Conservation (phyloP, 2,329 filamentous ascomycete genomes). For the Neopestalotiopsis sp. region DNA sequence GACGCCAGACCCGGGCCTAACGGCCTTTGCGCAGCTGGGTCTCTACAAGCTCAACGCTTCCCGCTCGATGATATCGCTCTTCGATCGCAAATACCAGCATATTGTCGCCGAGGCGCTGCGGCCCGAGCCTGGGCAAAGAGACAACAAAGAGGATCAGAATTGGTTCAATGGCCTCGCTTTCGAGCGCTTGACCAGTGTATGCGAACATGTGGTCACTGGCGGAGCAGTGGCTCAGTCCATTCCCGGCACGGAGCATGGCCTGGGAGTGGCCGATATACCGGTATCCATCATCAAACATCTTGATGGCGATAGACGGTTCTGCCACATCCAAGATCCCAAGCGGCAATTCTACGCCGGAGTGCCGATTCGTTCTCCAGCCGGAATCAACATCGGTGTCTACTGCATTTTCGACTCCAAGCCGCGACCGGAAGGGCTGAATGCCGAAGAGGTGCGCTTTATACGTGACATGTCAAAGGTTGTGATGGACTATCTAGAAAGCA, state of each 20-base stretch:
- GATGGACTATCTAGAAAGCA: constrained; percentile 24
- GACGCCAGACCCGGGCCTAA: constrained; percentile 44
- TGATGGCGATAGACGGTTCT: constrained; percentile 34
- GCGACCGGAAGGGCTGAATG: constrained; percentile 6
- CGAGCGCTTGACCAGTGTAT: constrained; percentile 35
- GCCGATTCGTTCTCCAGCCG: constrained; percentile 21
- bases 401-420: constrained; percentile 21
- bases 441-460: constrained; percentile 19
- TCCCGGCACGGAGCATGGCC: constrained; percentile 22
- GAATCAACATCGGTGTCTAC: constrained; percentile 26
- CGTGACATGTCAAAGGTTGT: constrained; percentile 24
- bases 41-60: constrained; percentile 45
- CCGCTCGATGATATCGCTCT: constrained; percentile 54
- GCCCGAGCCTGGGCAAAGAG: constrained; percentile 31
- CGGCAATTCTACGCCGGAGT: constrained; percentile 28
- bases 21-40: constrained; percentile 55
- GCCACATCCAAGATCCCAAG: constrained; percentile 21
- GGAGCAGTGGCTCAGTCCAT: constrained; percentile 23
- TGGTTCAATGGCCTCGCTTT: constrained; percentile 36
- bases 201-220: constrained; percentile 34
- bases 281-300: constrained; percentile 42
- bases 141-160: constrained; percentile 20
- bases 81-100: constrained; percentile 52
- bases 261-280: constrained; percentile 3
- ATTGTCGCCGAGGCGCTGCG: constrained; percentile 57